These are phyloP conservation scores for Chaetomium tenue DNA, from an alignment of 495 filamentous ascomycete species.

Conservation along the genomic window DNA sequence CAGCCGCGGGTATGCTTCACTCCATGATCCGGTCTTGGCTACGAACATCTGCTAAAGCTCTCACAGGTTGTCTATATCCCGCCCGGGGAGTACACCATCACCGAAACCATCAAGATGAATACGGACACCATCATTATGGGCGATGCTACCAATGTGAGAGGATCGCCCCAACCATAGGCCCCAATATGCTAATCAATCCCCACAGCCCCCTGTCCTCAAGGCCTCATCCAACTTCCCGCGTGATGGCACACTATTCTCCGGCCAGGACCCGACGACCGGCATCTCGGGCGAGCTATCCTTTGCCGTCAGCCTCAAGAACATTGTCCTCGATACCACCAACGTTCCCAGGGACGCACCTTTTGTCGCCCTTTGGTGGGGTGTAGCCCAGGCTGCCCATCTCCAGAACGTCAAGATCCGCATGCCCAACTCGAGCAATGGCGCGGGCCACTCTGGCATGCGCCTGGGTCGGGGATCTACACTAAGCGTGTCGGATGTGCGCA, in stretches of 20 bases:
- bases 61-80: conserved; percentile 59
- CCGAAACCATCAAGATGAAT: conserved; percentile 53
- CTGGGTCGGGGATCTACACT: conserved; percentile 55
- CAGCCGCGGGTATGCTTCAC: conserved; percentile 37
- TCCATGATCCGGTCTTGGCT: not conserved
- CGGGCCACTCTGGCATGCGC: conserved; percentile 61
- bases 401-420: conserved; percentile 71
- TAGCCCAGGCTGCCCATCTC: conserved; percentile 62
- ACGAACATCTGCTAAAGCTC: not conserved
- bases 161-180: not conserved
- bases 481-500: conserved; percentile 37
- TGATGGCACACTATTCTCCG: conserved; percentile 38
- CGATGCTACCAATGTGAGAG: conserved; percentile 59
- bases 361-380: conserved; percentile 69
- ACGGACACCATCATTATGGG: conserved; percentile 63
- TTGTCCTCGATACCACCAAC: conserved; percentile 64
- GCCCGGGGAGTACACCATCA: conserved; percentile 61
- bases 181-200: not conserved
- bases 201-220: conserved; percentile 56
- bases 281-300: conserved; percentile 47
- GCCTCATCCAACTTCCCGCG: conserved; percentile 50
- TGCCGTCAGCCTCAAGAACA: conserved; percentile 64
- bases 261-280: conserved; percentile 44
- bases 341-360: conserved; percentile 48
- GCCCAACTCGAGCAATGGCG: conserved; percentile 44